Percentiles rank a stretch among this genome's conserved stretches.
These are phyloP conservation scores for Candida mattraensis DNA, from an alignment of 805 yeast genomes.

Conservation along the genomic window DNA sequence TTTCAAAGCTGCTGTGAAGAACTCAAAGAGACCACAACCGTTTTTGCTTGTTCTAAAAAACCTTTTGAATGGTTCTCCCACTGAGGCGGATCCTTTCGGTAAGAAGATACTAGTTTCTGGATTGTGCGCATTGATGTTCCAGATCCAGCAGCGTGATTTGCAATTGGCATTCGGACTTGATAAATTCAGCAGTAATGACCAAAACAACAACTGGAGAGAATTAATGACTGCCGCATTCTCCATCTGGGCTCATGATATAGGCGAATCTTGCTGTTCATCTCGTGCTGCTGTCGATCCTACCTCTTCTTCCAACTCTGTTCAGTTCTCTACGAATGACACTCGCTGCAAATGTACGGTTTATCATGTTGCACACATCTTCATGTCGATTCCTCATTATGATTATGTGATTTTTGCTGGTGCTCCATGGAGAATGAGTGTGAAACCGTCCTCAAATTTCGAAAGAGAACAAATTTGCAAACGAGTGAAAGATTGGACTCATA, in stretches of 20 bases:
- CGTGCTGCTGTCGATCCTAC: slow-evolving; percentile 33
- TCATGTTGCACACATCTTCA: slow-evolving; percentile 70
- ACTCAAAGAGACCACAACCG: slow-evolving; percentile 35
- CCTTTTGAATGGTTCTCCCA: slow-evolving; percentile 52
- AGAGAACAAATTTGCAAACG: slow-evolving; percentile 48
- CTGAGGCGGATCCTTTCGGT: slow-evolving; percentile 56
- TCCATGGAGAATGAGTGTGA: slow-evolving; percentile 74
- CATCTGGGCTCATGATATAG: slow-evolving; percentile 58
- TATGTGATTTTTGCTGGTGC: slow-evolving; percentile 79
- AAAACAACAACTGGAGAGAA: slow-evolving; percentile 63
- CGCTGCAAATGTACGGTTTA: slow-evolving; percentile 66
- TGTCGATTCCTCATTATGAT: slow-evolving; percentile 75
- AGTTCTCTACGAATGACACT: slow-evolving; percentile 38
- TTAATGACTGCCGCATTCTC: slow-evolving; percentile 68
- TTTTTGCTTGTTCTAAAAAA: slow-evolving; percentile 60
- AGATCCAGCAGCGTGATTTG: slow-evolving; percentile 69
- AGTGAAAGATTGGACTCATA: slow-evolving; percentile 52
- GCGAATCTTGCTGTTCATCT: slow-evolving; percentile 37
- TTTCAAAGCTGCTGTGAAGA: slow-evolving; percentile 25
- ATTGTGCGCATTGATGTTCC: slow-evolving; percentile 61
- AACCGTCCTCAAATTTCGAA: slow-evolving; percentile 49
- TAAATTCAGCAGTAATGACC: slow-evolving; percentile 29
- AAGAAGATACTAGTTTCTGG: slow-evolving; percentile 69
- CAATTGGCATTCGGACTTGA: slow-evolving; percentile 54
- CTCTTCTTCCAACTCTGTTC: slow-evolving; percentile 29